Evolutionary conservation across 2,329 filamentous ascomycete species (phyloP).

Genomic region (Plectosphaerella sp.): DNA sequence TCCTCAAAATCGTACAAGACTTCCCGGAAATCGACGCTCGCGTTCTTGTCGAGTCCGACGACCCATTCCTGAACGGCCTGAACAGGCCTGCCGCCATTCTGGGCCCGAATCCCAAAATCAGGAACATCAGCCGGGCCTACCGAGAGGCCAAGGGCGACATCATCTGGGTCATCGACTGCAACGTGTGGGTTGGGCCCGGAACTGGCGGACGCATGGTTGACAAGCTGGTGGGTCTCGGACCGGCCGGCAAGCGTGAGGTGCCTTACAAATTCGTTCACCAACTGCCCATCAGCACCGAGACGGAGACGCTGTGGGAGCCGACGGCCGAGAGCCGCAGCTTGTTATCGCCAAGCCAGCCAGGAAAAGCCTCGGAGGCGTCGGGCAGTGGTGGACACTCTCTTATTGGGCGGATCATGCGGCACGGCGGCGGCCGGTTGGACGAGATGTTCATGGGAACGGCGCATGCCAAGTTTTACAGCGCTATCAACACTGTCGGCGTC

Average conservation of each 20-base stretch:
- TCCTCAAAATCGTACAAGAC: conserved; percentile 67
- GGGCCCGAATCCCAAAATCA: conserved; percentile 96
- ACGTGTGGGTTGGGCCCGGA: conserved; percentile 82
- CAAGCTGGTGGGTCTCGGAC: conserved; percentile 65
- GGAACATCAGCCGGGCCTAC: conserved; percentile 93
- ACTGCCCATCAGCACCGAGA: conserved; percentile 83
- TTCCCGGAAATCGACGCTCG: conserved; percentile 68
- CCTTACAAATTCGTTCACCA: conserved; percentile 94
- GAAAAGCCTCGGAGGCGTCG: not conserved
- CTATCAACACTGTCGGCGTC: conserved; percentile 88
- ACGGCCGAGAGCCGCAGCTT: conserved; percentile 22
- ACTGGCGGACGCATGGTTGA: conserved; percentile 88
- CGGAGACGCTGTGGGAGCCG: conserved; percentile 30
- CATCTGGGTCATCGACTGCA: conserved; percentile 94
- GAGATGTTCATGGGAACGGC: conserved; percentile 92
- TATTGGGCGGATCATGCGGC: conserved; percentile 24
- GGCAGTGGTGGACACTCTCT: conserved; percentile 9
- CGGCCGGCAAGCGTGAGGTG: conserved; percentile 39
- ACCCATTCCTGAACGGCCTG: conserved; percentile 60
- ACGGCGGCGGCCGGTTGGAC: conserved; percentile 78
- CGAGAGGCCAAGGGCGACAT: conserved; percentile 82
- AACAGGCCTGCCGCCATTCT: conserved; percentile 52
- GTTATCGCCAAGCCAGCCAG: conserved; percentile 17
- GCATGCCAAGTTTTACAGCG: conserved; percentile 96
- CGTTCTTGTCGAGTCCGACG: conserved; percentile 78